phyloP scores from a whole-genome alignment of 1,139 yeast species.

The Torulaspora globosa region DNA sequence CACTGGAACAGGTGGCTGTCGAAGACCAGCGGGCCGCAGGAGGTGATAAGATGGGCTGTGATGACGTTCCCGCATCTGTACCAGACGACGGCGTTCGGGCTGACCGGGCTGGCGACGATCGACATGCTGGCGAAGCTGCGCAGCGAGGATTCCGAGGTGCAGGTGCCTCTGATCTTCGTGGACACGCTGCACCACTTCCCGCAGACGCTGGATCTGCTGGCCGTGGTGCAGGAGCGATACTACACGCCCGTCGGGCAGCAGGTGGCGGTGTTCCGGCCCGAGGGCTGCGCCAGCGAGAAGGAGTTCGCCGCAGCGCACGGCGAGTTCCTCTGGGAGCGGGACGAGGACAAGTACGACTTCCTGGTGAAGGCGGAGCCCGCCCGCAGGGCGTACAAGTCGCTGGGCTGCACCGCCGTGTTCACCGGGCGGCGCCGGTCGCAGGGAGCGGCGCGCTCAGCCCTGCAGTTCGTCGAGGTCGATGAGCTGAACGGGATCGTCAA shows the following conservation, averaged over 20 bases:
- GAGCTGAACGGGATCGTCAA: conserved; percentile 65
- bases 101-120: conserved; percentile 83
- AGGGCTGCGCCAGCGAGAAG: conserved; percentile 49
- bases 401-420: conserved; percentile 73
- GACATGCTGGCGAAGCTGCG: conserved; percentile 70
- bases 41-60: conserved; percentile 77
- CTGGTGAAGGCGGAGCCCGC: conserved; percentile 91
- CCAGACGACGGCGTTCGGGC: conserved; percentile 94
- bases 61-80: conserved; percentile 73
- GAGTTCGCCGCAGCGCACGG: conserved; percentile 72
- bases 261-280: conserved; percentile 65
- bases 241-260: conserved; percentile 37
- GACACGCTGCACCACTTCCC: conserved; percentile 93
- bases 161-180: conserved; percentile 71
- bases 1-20: conserved; percentile 62
- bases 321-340: conserved; percentile 73
- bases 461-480: conserved; percentile 76
- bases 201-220: conserved; percentile 78
- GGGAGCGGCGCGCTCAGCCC: conserved; percentile 75
- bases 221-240: conserved; percentile 54
- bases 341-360: conserved; percentile 79
- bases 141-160: conserved; percentile 16
- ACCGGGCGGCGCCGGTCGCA: conserved; percentile 92
- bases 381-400: conserved; percentile 71
- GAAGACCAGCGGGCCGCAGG: conserved; percentile 53